A percentile compares a stretch with the other conserved stretches of the same genome.
Evolutionary conservation across 2,329 filamentous ascomycete species (phyloP).

Genomic region (Coleophoma cylindrospora): DNA sequence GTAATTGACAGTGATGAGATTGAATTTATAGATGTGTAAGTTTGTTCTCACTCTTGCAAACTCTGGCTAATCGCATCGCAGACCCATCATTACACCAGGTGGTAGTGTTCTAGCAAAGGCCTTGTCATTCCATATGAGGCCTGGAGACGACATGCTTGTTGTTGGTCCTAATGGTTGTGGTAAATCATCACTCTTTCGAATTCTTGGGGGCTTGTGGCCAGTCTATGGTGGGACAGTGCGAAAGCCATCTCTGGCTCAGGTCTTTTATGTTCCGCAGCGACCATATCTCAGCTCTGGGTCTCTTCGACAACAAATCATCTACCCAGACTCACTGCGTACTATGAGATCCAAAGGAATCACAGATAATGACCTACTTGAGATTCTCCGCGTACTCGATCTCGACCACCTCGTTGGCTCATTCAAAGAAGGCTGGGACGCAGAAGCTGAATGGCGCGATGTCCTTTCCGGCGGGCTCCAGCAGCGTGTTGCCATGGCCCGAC

Average conservation of each 20-base stretch:
- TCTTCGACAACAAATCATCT: constrained; percentile 94
- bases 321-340: constrained; percentile 82
- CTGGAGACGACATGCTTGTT: constrained; percentile 83
- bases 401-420: constrained; percentile 76
- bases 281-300: constrained; percentile 90
- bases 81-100: constrained; percentile 92
- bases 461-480: constrained; percentile 91
- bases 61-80: constrained; percentile 23
- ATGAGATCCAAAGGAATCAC: constrained; percentile 83
- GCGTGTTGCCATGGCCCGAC: constrained; percentile 89
- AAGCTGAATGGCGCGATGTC: constrained; percentile 95
- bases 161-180: constrained; percentile 96
- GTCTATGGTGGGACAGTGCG: constrained; percentile 92
- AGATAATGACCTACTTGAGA: constrained; percentile 71
- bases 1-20: constrained; percentile 81
- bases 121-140: constrained; percentile 80
- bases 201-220: constrained; percentile 93
- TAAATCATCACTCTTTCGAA: constrained; percentile 93
- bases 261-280: constrained; percentile 97
- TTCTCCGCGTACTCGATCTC: constrained; percentile 77
- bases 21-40: constrained; percentile 74
- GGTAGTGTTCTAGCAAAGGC: constrained; percentile 85
- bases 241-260: constrained; percentile 86
- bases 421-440: constrained; percentile 78
- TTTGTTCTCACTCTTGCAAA: constrained; percentile 11